Evolutionary conservation across 2,329 filamentous ascomycete genomes (phyloP).

Genomic region (Blastomyces emzantsi): DNA sequence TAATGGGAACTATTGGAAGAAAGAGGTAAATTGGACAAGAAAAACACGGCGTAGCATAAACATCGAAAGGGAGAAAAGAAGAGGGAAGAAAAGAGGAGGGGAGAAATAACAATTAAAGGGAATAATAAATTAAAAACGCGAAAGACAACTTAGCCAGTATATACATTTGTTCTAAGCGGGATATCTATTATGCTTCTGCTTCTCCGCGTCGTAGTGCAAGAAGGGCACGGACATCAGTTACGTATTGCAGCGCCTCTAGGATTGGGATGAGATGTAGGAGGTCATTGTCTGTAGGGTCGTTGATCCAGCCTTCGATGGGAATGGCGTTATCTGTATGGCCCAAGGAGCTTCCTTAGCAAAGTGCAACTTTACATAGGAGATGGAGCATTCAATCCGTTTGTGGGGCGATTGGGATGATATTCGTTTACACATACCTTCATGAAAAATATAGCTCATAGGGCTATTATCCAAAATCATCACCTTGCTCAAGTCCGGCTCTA

Average conservation of each 20-base stretch:
- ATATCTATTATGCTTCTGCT: constrained; percentile 27
- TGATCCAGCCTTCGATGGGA: constrained; percentile 98
- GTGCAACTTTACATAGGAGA: neutral
- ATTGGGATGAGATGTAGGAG: constrained; percentile 86
- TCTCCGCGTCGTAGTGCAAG: constrained; percentile 84
- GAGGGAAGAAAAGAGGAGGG: neutral
- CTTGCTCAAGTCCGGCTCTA: constrained; percentile 93
- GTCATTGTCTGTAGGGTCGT: constrained; percentile 93
- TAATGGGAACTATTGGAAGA: neutral
- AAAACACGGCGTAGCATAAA: neutral
- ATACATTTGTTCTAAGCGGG: neutral
- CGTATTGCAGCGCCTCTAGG: constrained; percentile 90
- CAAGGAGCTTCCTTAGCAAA: constrained; percentile 10
- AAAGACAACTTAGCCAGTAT: constrained; percentile 1
- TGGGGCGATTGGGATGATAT: neutral
- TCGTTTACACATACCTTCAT: constrained; percentile 61
- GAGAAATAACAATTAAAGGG: neutral
- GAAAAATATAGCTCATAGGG: constrained; percentile 95
- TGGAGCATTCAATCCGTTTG: neutral
- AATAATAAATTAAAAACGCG: neutral
- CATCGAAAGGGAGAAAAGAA: neutral
- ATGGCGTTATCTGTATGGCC: constrained; percentile 77
- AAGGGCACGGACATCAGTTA: constrained; percentile 86
- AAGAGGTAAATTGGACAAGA: neutral
- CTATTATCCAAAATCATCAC: constrained; percentile 99